These are phyloP conservation scores for Dendryphion nanum DNA, from an alignment of 2,329 filamentous ascomycete species.

Conservation along the genomic window DNA sequence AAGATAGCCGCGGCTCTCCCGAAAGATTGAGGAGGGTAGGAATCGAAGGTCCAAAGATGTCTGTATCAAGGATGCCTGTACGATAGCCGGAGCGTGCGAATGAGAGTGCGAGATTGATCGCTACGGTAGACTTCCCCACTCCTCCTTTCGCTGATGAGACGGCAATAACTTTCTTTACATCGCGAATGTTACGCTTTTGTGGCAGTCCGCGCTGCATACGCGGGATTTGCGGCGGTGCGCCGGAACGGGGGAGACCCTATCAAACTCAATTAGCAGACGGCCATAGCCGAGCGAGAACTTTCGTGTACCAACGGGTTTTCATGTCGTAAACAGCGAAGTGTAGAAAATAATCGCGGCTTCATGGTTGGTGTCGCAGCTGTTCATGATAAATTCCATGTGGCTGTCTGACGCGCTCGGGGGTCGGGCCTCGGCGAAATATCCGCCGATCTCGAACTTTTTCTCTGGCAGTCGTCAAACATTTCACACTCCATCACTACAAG, in stretches of 20 bases:
- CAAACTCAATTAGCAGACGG: neutral
- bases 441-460: too few species aligned
- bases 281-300: neutral
- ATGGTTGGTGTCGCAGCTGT: too few species aligned
- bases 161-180: constrained; percentile 91
- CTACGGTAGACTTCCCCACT: constrained; percentile 93
- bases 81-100: constrained; percentile 80
- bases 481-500: too few species aligned
- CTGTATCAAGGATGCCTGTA: constrained; percentile 86
- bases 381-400: too few species aligned
- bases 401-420: too few species aligned
- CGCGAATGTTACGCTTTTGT: constrained; percentile 73
- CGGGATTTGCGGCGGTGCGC: constrained; percentile 62
- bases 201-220: constrained; percentile 80
- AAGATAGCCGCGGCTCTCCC: constrained; percentile 72
- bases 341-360: constrained; percentile 56
- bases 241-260: constrained; percentile 81
- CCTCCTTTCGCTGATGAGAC: constrained; percentile 96
- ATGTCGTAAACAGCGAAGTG: constrained; percentile 56
- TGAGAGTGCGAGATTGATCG: constrained; percentile 77
- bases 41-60: constrained; percentile 95
- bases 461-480: too few species aligned
- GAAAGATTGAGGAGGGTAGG: constrained; percentile 83
- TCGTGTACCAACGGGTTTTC: constrained; percentile 80
- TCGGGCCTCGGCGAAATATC: too few species aligned